These are phyloP conservation scores for Colletotrichum sp. DNA, from an alignment of 2,329 filamentous ascomycete genomes.

Conservation along the genomic window DNA sequence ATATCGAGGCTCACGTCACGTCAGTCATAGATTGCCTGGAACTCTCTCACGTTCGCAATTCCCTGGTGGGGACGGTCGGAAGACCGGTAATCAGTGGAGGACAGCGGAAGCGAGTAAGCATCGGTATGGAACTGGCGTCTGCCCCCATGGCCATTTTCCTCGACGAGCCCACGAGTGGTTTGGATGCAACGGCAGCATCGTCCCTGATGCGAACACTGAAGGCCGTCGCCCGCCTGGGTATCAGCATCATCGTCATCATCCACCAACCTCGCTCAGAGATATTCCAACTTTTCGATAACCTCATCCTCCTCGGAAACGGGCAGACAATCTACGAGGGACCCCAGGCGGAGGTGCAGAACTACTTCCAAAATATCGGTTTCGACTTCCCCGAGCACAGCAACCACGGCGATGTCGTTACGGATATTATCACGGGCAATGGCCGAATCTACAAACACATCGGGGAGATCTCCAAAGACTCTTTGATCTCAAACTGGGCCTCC, in stretches of 20 bases:
- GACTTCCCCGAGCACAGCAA: conserved; percentile 55
- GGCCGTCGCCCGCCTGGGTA: conserved; percentile 57
- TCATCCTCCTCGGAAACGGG: conserved; percentile 60
- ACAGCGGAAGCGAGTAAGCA: conserved; percentile 63
- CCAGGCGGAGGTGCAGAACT: conserved; percentile 45
- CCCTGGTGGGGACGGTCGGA: conserved; percentile 54
- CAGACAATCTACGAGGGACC: conserved; percentile 60
- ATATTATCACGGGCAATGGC: conserved; percentile 65
- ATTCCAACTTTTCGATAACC: conserved; percentile 60
- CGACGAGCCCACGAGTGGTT: conserved; percentile 58
- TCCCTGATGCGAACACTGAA: conserved; percentile 61
- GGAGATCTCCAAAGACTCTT: conserved; percentile 50
- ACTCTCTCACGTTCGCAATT: conserved; percentile 56
- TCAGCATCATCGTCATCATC: conserved; percentile 63
- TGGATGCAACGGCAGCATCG: conserved; percentile 60
- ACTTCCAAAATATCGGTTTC: conserved; percentile 60
- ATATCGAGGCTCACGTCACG: conserved; percentile 59
- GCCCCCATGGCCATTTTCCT: conserved; percentile 61
- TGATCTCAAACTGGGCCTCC: conserved; percentile 55
- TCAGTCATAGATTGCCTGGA: conserved; percentile 60
- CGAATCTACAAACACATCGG: conserved; percentile 51
- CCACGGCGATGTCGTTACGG: conserved; percentile 63
- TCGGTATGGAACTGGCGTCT: conserved; percentile 63
- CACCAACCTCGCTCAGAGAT: conserved; percentile 66
- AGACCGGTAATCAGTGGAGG: conserved; percentile 61